Base-by-base conservation (phyloP, 805 yeast genomes). In the Nakazawaea ernobii region DNA sequence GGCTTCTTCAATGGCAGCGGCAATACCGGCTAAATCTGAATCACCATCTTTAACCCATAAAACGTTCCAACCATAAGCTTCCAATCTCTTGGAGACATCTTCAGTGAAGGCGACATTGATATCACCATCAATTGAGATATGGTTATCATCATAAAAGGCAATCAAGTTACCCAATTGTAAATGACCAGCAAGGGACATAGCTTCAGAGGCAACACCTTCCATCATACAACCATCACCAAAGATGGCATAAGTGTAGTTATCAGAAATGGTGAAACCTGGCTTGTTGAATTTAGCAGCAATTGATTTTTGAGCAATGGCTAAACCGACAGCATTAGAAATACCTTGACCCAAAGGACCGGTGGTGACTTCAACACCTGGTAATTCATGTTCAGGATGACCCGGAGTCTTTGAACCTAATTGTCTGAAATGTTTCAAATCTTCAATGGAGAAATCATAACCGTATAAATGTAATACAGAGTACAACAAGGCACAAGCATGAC, bases 311-410 rank as follows among this genome's bases (percentile, higher is more conserved):
- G 97, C 99, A 62, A 92, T 79, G 49, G 99, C 98, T 57, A 92
- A 66, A 74, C 99, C 99, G 60, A 92, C 95, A 48, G 97, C 97
- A 67, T 89, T 91, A 60, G 85, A 77, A 60, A 92, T 79, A 84
- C 99, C 99, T 74, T 92, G 99, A 67, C 99, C 99, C 61, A 92
- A 80, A 49, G 99, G 98, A 69, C 99, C 99, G 53, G 98, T 92
- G 68, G 98, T 90, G 61, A 91, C 96, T 68, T 92, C 99, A 51
- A 90, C 81, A 67, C 98, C 98, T 45, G 94, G 90, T 52, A 86
- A 77, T 63, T 86, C 95, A 52, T 72, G 79, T 75, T 92, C 99
- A 49, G 99, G 99, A 74, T 92, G 99, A 58, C 99, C 99, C 43
- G 99, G 98, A 52, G 96, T 85, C 72, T 82, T 85, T 55, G 98